Conservation (phyloP, 2,329 filamentous ascomycete genomes). For the Dendryphion nanum region DNA sequence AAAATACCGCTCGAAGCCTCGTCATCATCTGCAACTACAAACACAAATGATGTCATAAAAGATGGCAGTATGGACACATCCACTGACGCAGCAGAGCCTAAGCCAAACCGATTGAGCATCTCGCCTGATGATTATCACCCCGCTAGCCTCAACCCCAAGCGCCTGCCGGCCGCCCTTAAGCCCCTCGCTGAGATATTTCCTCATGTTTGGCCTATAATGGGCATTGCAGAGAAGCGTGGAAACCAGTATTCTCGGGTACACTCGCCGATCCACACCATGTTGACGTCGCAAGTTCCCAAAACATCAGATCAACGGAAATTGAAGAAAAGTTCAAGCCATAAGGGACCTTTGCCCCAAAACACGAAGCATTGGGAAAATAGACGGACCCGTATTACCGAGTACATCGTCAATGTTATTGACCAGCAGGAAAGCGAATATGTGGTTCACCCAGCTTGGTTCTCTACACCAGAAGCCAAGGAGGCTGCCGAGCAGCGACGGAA, state of each 20-base stretch:
- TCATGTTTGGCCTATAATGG: slow-evolving; percentile 84
- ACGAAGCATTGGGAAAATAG: slow-evolving; percentile 70
- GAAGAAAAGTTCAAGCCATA: slow-evolving; percentile 41
- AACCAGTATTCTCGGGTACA: slow-evolving; percentile 67
- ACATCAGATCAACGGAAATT: slow-evolving; percentile 64
- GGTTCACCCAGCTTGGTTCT: slow-evolving; percentile 75
- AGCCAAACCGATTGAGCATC: slow-evolving; percentile 31
- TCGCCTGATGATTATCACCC: slow-evolving; percentile 53
- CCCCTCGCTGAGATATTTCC: slow-evolving; percentile 80
- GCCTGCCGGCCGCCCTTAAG: slow-evolving; percentile 46
- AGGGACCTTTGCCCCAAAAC: slow-evolving; percentile 57
- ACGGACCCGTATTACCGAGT: slow-evolving; percentile 78
- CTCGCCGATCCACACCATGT: slow-evolving; percentile 82
- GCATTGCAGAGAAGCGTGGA: slow-evolving; percentile 76
- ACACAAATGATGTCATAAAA: slow-evolving; percentile 1
- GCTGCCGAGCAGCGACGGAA: slow-evolving; percentile 56
- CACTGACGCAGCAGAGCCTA: slow-evolving; percentile 7
- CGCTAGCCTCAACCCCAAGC: slow-evolving; percentile 39
- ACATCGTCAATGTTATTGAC: slow-evolving; percentile 70
- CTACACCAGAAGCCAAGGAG: slow-evolving; percentile 54
- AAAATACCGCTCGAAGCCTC: slow-evolving; percentile 24
- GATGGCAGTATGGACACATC: background rate
- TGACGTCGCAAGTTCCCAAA: slow-evolving; percentile 71
- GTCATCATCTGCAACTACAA: slow-evolving; percentile 1
- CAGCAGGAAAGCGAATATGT: slow-evolving; percentile 81